Conservation (phyloP, 2,329 filamentous ascomycete genomes). For the Venturiaceae sp. region DNA sequence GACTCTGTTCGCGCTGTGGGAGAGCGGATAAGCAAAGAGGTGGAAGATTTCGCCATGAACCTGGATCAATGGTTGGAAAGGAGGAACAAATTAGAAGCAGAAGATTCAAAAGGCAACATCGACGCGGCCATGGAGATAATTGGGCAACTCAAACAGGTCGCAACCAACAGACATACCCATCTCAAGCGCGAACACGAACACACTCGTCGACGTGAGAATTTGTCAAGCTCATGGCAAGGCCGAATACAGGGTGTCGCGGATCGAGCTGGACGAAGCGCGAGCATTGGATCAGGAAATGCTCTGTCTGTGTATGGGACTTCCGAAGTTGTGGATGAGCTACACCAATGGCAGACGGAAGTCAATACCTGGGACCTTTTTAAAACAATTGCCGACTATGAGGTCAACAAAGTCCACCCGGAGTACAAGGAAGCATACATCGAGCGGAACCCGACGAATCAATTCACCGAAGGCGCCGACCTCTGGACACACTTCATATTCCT, state of each 20-base stretch:
- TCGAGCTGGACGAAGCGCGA: neutral
- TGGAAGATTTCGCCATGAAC: slow-evolving; percentile 64
- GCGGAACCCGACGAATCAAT: slow-evolving; percentile 29
- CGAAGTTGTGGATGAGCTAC: neutral
- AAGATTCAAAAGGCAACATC: neutral
- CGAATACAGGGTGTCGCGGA: neutral
- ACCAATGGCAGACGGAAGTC: slow-evolving; percentile 67
- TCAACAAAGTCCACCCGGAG: slow-evolving; percentile 47
- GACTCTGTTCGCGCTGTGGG: slow-evolving; percentile 26
- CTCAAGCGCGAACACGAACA: neutral
- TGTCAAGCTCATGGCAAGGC: neutral
- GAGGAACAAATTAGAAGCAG: neutral
- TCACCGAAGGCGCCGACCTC: slow-evolving; percentile 50
- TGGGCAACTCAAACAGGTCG: slow-evolving; percentile 5
- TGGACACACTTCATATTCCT: slow-evolving; percentile 67
- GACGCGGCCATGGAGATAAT: slow-evolving; percentile 49
- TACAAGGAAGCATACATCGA: slow-evolving; percentile 22
- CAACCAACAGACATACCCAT: neutral
- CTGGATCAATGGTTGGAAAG: slow-evolving; percentile 1
- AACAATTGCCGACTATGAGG: slow-evolving; percentile 51
- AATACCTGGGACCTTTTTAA: slow-evolving; percentile 85
- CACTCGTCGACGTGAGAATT: no score
- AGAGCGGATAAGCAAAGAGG: slow-evolving; percentile 60
- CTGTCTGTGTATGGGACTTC: neutral
- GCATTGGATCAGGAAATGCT: neutral